Conservation (phyloP, 192 early-diverging fungal species). For the Phycomyces nitens region DNA sequence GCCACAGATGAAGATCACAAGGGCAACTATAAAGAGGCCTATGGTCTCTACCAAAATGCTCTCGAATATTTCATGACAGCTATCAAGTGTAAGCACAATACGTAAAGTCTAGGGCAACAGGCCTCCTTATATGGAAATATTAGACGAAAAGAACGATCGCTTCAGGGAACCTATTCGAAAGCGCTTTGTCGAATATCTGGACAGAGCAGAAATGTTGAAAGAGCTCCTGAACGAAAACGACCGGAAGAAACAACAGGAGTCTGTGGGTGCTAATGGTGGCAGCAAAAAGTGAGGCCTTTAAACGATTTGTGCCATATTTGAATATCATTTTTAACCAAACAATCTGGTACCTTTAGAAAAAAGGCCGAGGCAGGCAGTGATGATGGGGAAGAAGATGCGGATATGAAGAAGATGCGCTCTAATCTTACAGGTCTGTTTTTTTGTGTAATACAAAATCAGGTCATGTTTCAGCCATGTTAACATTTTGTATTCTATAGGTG, state of each 20-base stretch:
- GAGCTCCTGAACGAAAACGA: slow-evolving; percentile 71
- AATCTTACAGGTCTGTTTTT: slow-evolving; percentile 45
- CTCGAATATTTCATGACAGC: slow-evolving; percentile 93
- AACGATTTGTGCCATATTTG: not conserved
- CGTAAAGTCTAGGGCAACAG: not conserved
- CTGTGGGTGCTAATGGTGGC: slow-evolving; percentile 54
- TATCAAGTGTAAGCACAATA: slow-evolving; percentile 76
- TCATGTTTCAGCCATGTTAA: slow-evolving; percentile 7
- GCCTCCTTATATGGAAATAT: slow-evolving; percentile 5
- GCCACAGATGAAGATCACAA: slow-evolving; percentile 91
- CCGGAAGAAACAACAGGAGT: slow-evolving; percentile 62
- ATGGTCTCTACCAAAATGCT: slow-evolving; percentile 80
- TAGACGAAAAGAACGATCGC: slow-evolving; percentile 93
- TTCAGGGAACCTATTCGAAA: slow-evolving; percentile 79
- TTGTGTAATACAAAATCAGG: too few species aligned
- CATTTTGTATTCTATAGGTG: slow-evolving; percentile 41
- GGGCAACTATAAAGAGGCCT: slow-evolving; percentile 89
- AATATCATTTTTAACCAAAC: slow-evolving; percentile 21
- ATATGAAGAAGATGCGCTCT: slow-evolving; percentile 73
- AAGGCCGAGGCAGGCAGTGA: slow-evolving; percentile 33
- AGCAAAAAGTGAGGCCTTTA: slow-evolving; percentile 36
- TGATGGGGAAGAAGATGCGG: slow-evolving; percentile 62
- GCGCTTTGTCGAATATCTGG: slow-evolving; percentile 87
- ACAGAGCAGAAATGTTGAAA: slow-evolving; percentile 91
- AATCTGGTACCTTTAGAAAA: slow-evolving; percentile 17